Evolutionary conservation across 176 grass and related monocot species (phyloP).

Genomic region (Thalia dealbata): DNA sequence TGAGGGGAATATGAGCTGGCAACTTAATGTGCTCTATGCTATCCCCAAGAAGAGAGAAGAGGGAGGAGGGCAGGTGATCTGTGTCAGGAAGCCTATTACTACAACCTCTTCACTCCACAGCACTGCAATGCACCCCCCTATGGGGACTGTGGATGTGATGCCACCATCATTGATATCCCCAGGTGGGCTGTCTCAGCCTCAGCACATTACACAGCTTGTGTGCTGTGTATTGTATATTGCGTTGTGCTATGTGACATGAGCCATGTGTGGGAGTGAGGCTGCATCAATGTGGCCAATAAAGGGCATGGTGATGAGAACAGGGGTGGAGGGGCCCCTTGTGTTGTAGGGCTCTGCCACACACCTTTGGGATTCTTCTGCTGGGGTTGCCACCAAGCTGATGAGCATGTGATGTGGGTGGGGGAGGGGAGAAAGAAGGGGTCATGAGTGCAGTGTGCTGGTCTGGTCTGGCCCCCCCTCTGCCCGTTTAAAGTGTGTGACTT

Average conservation of each 20-base stretch:
- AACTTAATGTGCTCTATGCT: not conserved
- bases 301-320: not conserved
- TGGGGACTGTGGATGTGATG: not conserved
- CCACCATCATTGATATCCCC: conserved; percentile 8
- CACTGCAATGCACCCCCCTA: not conserved
- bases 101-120: not conserved
- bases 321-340: not conserved
- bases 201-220: not conserved
- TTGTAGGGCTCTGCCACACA: not conserved
- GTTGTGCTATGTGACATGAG: conserved; percentile 4
- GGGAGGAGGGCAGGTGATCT: not conserved
- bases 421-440: not conserved
- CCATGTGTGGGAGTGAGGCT: conserved; percentile 4
- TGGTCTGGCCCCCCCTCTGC: not conserved
- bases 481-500: not conserved
- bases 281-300: not conserved
- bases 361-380: not conserved
- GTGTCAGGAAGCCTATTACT: not conserved
- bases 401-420: not conserved
- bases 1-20: conserved; percentile 5
- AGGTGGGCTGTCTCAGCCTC: conserved; percentile 6
- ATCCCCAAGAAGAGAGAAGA: not conserved
- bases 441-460: not conserved
- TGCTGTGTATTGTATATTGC: not conserved
- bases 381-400: not conserved